A percentile compares a stretch with the other conserved stretches of the same genome.
Conservation (phyloP, 495 filamentous ascomycete species). For the Aspergillus panamensis region DNA sequence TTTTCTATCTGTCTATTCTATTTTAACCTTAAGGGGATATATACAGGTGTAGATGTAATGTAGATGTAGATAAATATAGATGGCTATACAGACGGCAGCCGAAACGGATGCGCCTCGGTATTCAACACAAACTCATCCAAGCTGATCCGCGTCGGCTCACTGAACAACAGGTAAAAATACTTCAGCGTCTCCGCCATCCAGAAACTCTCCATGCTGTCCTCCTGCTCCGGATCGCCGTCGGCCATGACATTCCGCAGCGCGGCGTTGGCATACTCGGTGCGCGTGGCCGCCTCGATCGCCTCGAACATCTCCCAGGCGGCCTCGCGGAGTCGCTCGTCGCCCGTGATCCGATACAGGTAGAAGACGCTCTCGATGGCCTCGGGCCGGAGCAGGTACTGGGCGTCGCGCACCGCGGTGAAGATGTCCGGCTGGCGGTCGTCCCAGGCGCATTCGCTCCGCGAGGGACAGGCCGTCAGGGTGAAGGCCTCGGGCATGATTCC, state of each 20-base stretch:
- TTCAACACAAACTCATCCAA: constrained; percentile 71
- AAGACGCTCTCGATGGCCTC: constrained; percentile 62
- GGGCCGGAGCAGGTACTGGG: constrained; percentile 43
- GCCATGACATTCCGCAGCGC: constrained; percentile 44
- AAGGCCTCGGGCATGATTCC: constrained; percentile 48
- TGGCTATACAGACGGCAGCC: no score
- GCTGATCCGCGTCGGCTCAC: constrained; percentile 53
- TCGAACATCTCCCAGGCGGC: constrained; percentile 63
- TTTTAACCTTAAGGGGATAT: no score
- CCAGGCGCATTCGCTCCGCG: constrained; percentile 35
- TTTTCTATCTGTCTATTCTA: no score
- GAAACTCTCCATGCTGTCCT: constrained; percentile 50
- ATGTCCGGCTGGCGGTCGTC: constrained; percentile 33
- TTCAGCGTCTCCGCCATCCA: constrained; percentile 68
- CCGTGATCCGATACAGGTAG: constrained; percentile 61
- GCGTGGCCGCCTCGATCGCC: constrained; percentile 48
- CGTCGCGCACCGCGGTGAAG: constrained; percentile 35
- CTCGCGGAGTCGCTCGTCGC: constrained; percentile 52
- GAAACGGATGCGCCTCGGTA: constrained; percentile 49
- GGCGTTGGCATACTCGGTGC: constrained; percentile 47
- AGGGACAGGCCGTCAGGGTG: constrained; percentile 33
- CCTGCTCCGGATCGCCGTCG: constrained; percentile 14
- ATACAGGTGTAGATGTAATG: no score
- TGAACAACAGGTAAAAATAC: constrained; percentile 67
- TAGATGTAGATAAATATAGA: no score